Conservation (phyloP, 441 rosid species). For the Erodium chrysanthum region DNA sequence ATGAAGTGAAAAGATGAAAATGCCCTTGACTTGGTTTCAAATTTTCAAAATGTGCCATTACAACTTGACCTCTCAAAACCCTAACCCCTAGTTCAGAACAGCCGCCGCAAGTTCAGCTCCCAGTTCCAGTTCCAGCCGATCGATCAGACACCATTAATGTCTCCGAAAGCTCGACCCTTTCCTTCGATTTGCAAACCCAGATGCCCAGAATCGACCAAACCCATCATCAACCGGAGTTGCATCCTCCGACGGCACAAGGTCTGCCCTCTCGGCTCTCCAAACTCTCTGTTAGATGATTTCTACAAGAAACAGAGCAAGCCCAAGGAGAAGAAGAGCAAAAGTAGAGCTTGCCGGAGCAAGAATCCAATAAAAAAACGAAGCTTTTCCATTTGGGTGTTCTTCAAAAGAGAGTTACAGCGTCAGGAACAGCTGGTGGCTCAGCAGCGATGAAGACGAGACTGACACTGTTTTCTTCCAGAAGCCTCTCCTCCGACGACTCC, state of each 20-base stretch:
- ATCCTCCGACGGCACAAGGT: constrained; percentile 27
- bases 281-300: too few relatives aligned
- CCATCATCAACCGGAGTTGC: constrained; percentile 21
- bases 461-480: too few relatives aligned
- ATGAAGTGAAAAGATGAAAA: too few relatives aligned
- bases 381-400: constrained; percentile 33
- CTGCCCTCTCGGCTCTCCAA: neutral
- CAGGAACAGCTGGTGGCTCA: constrained; percentile 40
- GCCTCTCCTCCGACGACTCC: too few relatives aligned
- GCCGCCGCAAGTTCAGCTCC: too few relatives aligned
- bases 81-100: constrained; percentile 14
- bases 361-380: neutral
- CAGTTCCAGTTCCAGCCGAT: neutral
- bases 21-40: too few relatives aligned
- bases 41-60: too few relatives aligned
- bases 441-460: constrained; percentile 40
- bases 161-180: constrained; percentile 30
- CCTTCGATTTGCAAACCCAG: constrained; percentile 38
- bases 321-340: constrained; percentile 25
- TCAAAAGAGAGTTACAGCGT: constrained; percentile 25
- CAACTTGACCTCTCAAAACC: too few relatives aligned
- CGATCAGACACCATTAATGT: neutral
- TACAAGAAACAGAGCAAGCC: constrained; percentile 13
- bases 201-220: constrained; percentile 23
- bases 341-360: constrained; percentile 15